These are phyloP conservation scores for Hydrangea macrophylla DNA, from an alignment of 148 eudicot genomes.

Conservation along the genomic window DNA sequence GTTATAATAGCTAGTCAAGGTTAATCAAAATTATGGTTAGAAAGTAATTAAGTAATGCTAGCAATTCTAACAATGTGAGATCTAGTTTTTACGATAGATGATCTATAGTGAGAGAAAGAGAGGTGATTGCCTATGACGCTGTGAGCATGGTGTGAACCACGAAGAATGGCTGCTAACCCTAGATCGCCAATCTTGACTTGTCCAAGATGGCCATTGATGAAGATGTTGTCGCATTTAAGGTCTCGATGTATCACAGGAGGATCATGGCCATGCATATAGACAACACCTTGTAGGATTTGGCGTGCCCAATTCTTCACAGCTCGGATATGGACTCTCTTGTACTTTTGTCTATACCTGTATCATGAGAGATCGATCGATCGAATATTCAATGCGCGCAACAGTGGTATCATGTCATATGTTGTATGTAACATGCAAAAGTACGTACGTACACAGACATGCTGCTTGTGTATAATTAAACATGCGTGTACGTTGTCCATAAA, in stretches of 20 bases:
- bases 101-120: conserved; percentile 9
- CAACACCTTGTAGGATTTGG: conserved; percentile 75
- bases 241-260: conserved; percentile 91
- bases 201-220: conserved; percentile 89
- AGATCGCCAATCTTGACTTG: conserved; percentile 97
- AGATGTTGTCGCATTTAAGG: conserved; percentile 89
- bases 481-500: too few species aligned
- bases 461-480: too few species aligned
- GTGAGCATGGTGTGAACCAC: conserved; percentile 65
- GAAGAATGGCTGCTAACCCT: conserved; percentile 82
- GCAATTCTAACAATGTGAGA: too few species aligned
- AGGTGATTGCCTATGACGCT: conserved; percentile 55
- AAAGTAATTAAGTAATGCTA: too few species aligned
- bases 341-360: conserved; percentile 72
- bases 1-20: too few species aligned
- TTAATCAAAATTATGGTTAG: too few species aligned
- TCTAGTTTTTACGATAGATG: neutral
- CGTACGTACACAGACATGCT: too few species aligned
- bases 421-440: too few species aligned
- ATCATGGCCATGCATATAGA: conserved; percentile 70
- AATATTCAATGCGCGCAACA: too few species aligned
- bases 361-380: too few species aligned
- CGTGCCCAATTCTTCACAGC: conserved; percentile 85
- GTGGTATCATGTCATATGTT: too few species aligned
- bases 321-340: conserved; percentile 52